Conservation (phyloP, 2,329 filamentous ascomycete genomes). For the Claviceps sp. region DNA sequence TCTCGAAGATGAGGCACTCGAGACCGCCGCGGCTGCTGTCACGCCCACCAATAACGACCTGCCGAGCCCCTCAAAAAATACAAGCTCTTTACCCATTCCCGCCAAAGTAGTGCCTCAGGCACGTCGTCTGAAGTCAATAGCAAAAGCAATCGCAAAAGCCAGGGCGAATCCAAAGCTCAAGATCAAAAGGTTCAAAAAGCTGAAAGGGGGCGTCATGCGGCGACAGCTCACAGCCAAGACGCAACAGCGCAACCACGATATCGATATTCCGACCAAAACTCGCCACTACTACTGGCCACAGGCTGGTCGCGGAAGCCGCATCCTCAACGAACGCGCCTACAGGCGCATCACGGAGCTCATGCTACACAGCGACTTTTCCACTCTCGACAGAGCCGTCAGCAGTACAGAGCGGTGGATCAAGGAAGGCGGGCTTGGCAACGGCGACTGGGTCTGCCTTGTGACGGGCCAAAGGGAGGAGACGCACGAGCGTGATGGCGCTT, state of each 20-base stretch:
- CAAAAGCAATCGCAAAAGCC: constrained; percentile 14
- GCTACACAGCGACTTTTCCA: constrained; percentile 61
- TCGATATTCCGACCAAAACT: constrained; percentile 37
- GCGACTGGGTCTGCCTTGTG: constrained; percentile 38
- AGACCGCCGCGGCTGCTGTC: neutral
- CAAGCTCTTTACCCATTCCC: constrained; percentile 22
- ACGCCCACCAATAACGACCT: constrained; percentile 8
- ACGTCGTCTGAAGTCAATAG: neutral
- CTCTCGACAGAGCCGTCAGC: constrained; percentile 43
- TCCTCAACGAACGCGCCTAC: constrained; percentile 52
- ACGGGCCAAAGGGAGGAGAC: constrained; percentile 25
- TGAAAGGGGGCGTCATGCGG: constrained; percentile 46
- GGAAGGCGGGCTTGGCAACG: constrained; percentile 44
- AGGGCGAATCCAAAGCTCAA: constrained; percentile 9
- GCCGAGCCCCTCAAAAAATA: constrained; percentile 15
- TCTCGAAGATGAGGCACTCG: constrained; percentile 41
- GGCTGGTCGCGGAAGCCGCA: constrained; percentile 45
- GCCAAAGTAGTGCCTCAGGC: constrained; percentile 8
- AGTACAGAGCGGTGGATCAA: constrained; percentile 59
- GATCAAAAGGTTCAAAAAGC: constrained; percentile 30
- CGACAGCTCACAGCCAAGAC: constrained; percentile 55
- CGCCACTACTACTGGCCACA: constrained; percentile 54
- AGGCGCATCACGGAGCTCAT: constrained; percentile 56
- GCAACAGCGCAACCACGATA: constrained; percentile 33
- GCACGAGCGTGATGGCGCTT: neutral